phyloP scores from a whole-genome alignment of 2,329 filamentous ascomycete species.

The Sarocladiaceae sp. region DNA sequence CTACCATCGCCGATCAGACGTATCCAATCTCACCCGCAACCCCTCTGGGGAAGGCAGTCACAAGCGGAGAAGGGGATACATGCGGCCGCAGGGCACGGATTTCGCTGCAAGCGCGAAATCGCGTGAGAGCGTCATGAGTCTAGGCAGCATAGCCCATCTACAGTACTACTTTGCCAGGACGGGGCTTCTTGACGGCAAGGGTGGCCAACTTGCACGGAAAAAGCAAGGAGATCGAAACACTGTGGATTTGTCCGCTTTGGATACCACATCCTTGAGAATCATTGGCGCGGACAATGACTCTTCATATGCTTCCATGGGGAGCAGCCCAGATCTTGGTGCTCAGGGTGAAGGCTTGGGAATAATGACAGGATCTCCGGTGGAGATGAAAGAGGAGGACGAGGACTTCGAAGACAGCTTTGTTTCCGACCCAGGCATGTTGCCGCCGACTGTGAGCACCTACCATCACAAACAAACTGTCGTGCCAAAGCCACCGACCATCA shows the following conservation, averaged over 20 bases:
- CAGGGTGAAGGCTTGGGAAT: slow-evolving; percentile 27
- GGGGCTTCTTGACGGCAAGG: slow-evolving; percentile 87
- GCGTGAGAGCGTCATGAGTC: slow-evolving; percentile 88
- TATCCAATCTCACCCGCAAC: slow-evolving; percentile 32
- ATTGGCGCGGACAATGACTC: slow-evolving; percentile 48
- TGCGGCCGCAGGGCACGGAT: slow-evolving; percentile 77
- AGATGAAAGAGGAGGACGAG: slow-evolving; percentile 37
- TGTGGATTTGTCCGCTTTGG: slow-evolving; percentile 51
- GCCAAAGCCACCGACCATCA: slow-evolving; percentile 75
- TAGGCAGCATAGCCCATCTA: slow-evolving; percentile 93
- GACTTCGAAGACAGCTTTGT: slow-evolving; percentile 50
- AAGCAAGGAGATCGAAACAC: slow-evolving; percentile 54
- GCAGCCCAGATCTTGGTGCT: slow-evolving; percentile 48
- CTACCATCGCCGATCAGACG: slow-evolving; percentile 39
- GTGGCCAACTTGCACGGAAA: slow-evolving; percentile 73
- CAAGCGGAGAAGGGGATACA: slow-evolving; percentile 67
- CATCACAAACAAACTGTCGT: slow-evolving; percentile 76
- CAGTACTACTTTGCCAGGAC: slow-evolving; percentile 98
- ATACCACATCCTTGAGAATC: slow-evolving; percentile 24
- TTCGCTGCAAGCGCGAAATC: slow-evolving; percentile 88
- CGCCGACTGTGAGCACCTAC: slow-evolving; percentile 96
- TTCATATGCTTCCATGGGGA: slow-evolving; percentile 53
- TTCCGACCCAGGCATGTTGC: slow-evolving; percentile 72
- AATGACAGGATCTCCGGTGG: slow-evolving; percentile 42
- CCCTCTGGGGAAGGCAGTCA: slow-evolving; percentile 36